A percentile compares a stretch with the other conserved stretches of the same genome.
Evolutionary conservation across 2,329 filamentous ascomycete species (phyloP).

Genomic region (Neodidymelliopsis sp.): DNA sequence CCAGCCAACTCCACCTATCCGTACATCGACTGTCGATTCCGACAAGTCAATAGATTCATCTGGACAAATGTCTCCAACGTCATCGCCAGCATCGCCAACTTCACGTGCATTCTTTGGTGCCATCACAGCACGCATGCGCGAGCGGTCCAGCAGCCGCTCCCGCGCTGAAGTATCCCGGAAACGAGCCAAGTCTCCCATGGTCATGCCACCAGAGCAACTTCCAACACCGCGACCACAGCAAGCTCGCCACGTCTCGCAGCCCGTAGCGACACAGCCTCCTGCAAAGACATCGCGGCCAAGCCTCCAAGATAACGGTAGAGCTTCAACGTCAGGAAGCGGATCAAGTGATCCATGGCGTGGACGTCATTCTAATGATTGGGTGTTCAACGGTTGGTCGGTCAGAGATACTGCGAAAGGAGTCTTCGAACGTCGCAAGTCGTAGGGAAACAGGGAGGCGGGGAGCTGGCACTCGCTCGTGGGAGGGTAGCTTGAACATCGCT

Average conservation of each 20-base stretch:
- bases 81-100: slow-evolving; percentile 32
- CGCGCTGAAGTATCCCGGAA: slow-evolving; percentile 32
- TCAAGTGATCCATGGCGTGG: slow-evolving; percentile 46
- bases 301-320: slow-evolving; percentile 31
- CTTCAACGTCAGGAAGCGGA: slow-evolving; percentile 37
- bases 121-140: slow-evolving; percentile 43
- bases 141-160: slow-evolving; percentile 45
- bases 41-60: slow-evolving; percentile 37
- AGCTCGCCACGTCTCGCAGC: slow-evolving; percentile 24
- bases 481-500: slow-evolving; percentile 2
- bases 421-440: slow-evolving; percentile 35
- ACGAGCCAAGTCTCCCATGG: slow-evolving; percentile 43
- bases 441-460: background rate
- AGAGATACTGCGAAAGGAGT: slow-evolving; percentile 46
- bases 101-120: slow-evolving; percentile 48
- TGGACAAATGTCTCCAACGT: slow-evolving; percentile 31
- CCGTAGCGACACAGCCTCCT: slow-evolving; percentile 4
- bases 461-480: background rate
- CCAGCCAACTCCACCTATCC: slow-evolving; percentile 40
- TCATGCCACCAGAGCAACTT: slow-evolving; percentile 37
- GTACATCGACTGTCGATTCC: slow-evolving; percentile 40
- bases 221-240: slow-evolving; percentile 21
- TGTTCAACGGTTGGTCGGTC: slow-evolving; percentile 49
- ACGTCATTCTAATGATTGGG: slow-evolving; percentile 50
- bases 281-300: slow-evolving; percentile 35